Conservation (phyloP, 768 basidiomycete species). For the Amanita thiersii region DNA sequence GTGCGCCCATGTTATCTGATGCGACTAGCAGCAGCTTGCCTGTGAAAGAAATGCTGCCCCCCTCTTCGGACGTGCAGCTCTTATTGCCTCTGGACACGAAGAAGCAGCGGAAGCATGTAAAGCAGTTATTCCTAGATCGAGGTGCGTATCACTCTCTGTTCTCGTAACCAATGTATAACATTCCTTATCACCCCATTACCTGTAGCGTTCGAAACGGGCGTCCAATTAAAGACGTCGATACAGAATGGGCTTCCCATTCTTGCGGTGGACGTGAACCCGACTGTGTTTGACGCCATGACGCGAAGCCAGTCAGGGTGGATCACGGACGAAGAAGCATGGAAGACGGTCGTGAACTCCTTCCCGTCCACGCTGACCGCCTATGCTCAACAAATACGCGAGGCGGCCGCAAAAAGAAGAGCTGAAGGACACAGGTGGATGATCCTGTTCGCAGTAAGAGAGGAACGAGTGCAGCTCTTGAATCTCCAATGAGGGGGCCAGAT, state of each 20-base stretch:
- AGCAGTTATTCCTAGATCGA: constrained; percentile 61
- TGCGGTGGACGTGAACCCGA: constrained; percentile 59
- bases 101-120: constrained; percentile 67
- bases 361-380: constrained; percentile 52
- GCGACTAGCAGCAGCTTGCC: constrained; percentile 22
- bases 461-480: constrained; percentile 54
- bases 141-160: constrained; percentile 31
- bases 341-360: constrained; percentile 44
- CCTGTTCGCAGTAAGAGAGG: constrained; percentile 62
- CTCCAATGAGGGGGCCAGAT: constrained; percentile 15
- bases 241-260: constrained; percentile 57
- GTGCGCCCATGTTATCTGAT: constrained; percentile 39
- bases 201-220: constrained; percentile 56
- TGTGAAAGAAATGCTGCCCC: constrained; percentile 25
- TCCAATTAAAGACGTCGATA: constrained; percentile 49
- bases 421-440: constrained; percentile 60
- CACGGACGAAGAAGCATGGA: constrained; percentile 72
- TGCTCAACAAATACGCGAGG: constrained; percentile 61
- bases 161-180: background rate
- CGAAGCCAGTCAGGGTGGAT: constrained; percentile 50
- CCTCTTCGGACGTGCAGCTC: constrained; percentile 47
- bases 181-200: background rate
- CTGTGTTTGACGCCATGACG: constrained; percentile 56
- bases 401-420: constrained; percentile 47
- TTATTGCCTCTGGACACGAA: constrained; percentile 62